Conservation (phyloP, 1,284 basidiomycete species). For the Marasmius fiardii region DNA sequence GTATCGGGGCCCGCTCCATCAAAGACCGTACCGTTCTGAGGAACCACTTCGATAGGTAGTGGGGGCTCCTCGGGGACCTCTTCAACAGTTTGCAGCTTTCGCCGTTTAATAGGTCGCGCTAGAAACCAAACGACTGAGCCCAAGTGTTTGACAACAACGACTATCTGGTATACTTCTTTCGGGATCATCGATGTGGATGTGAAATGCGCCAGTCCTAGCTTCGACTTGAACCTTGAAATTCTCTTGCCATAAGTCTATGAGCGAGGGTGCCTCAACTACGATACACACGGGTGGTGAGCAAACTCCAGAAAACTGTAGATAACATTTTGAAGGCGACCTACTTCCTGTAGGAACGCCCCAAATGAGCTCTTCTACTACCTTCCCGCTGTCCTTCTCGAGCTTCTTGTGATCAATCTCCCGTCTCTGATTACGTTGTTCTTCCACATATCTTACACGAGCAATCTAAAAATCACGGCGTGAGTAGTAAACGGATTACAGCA, state of each 20-base stretch:
- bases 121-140: too few relatives aligned
- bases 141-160: not conserved
- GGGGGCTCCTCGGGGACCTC: not conserved
- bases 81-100: not conserved
- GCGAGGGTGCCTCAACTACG: constrained; percentile 58
- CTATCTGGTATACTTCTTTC: not conserved
- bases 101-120: not conserved
- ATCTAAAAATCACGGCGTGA: constrained; percentile 32
- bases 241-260: constrained; percentile 70
- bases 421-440: constrained; percentile 54
- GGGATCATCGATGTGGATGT: constrained; percentile 27
- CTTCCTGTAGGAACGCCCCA: constrained; percentile 66
- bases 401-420: constrained; percentile 50
- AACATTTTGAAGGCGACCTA: constrained; percentile 27
- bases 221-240: constrained; percentile 67
- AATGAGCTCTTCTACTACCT: constrained; percentile 58
- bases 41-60: not conserved
- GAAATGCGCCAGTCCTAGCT: constrained; percentile 49
- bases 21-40: not conserved
- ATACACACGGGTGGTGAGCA: constrained; percentile 8
- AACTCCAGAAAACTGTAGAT: not conserved
- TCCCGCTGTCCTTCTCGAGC: constrained; percentile 50
- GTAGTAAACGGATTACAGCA: not conserved
- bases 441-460: constrained; percentile 63
- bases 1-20: constrained; percentile 22